Base-by-base conservation (phyloP, 2,329 filamentous ascomycete species). In the Colletotrichum sp. region DNA sequence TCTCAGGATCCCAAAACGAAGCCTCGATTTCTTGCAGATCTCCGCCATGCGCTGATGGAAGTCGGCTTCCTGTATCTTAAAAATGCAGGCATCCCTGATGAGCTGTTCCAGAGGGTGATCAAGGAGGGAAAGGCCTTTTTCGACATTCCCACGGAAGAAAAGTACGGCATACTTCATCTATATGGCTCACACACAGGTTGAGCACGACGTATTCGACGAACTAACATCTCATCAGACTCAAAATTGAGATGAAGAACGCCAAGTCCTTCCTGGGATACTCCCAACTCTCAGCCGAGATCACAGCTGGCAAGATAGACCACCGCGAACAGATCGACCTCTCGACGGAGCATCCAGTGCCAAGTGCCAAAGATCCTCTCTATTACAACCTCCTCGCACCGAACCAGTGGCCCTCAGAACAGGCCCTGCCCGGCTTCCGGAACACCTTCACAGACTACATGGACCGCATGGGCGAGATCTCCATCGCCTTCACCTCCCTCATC, bases 51-150 rank as follows among this genome's bases (percentile, higher is more conserved):
- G 0, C 86, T 98, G 36, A 91, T 98, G 80, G 94, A 96, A 82
- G 94, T 97, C n/a, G 95, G 95, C 3, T 98, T 98, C 81, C 84
- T 97, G 26, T 98, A 98, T 81, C 90, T 98, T 76, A 93, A 93
- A 81, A 96, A 97, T 81, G 93, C 94, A 4, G 94, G 93, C 26
- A 92, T 96, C 66, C 88, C 93, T 7, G 89, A 93, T 18, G 86
- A 90, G 52, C 85, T 96, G 68, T 92, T 94, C 79, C 81, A 90
- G 28, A 84, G 89, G 76, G 94, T 96, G 30, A 92, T 95, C 69
- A 80, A 85, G 4, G 89, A 95, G 80, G 94, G 94, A 60, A 91
- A 91, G 70, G 87, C 85, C 0, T 97, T 98, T 84, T 98, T 98
- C 80, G 91, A 95, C 75, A 88, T 97, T 71, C 93, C 94, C 1